Percentiles rank a stretch among this genome's conserved stretches.
phyloP scores from a whole-genome alignment of 2,329 filamentous ascomycete species.

The Pseudocercospora fuligena region DNA sequence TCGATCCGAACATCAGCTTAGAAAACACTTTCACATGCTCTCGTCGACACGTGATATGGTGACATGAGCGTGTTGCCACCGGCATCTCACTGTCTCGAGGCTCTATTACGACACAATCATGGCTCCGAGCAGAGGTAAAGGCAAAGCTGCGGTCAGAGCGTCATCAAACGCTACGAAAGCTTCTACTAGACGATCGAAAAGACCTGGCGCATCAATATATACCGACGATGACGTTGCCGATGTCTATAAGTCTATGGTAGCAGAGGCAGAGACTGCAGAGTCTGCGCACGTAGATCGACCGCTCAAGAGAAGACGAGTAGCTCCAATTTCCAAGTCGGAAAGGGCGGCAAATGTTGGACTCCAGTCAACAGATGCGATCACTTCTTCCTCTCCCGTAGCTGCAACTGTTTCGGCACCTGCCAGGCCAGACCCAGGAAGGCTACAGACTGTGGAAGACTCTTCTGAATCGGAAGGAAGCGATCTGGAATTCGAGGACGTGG shows the following conservation, averaged over 20 bases:
- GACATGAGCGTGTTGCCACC: not conserved
- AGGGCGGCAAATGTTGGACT: not conserved
- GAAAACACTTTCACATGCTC: not conserved
- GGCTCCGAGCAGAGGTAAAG: conserved; percentile 39
- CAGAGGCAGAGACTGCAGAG: conserved; percentile 31
- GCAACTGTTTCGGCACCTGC: not conserved
- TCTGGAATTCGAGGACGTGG: conserved; percentile 67
- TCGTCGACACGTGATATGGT: conserved; percentile 2
- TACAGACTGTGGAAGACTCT: conserved; percentile 38
- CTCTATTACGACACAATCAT: conserved; percentile 22
- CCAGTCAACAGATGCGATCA: not conserved
- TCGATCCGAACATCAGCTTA: not conserved
- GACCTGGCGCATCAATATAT: conserved; percentile 20
- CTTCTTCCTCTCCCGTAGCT: not conserved
- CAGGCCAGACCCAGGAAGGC: not conserved
- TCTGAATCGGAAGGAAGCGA: conserved; percentile 55
- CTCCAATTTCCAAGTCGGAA: not conserved
- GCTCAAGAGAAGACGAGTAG: conserved; percentile 35
- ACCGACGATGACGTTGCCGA: conserved; percentile 25
- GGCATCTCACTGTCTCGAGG: not conserved
- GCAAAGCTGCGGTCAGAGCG: conserved; percentile 18
- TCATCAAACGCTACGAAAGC: not conserved
- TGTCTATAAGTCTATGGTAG: conserved; percentile 39
- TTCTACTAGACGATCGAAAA: conserved; percentile 10
- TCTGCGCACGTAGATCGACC: conserved; percentile 29